Conservation (phyloP, 169 alveolate genomes). For the Eimeria praecox region DNA sequence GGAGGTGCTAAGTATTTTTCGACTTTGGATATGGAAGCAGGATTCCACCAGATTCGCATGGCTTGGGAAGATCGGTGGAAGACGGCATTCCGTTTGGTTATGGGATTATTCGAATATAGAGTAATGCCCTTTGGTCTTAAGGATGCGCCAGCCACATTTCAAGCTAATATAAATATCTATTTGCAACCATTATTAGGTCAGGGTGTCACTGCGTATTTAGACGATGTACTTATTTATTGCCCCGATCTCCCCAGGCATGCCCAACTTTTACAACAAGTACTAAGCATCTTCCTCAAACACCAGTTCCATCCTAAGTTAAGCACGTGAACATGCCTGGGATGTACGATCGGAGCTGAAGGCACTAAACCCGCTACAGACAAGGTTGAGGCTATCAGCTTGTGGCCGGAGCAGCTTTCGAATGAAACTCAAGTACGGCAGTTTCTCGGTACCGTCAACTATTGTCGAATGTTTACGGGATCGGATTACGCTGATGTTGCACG, state of each 20-base stretch:
- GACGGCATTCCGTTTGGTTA: background rate
- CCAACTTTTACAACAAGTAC: background rate
- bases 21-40: background rate
- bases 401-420: background rate
- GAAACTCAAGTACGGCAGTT: background rate
- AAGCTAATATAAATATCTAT: background rate
- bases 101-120: background rate
- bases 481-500: background rate
- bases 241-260: background rate
- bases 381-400: background rate
- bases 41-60: background rate
- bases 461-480: background rate
- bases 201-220: background rate
- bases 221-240: background rate
- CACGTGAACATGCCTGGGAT: background rate
- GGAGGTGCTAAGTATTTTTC: background rate
- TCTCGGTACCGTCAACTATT: background rate
- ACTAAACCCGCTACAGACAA: background rate
- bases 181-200: background rate
- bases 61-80: background rate
- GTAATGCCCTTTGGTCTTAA: background rate
- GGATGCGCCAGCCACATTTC: background rate
- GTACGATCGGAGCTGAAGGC: background rate
- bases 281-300: background rate
- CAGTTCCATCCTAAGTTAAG: background rate